A percentile compares a stretch with the other conserved stretches of the same genome.
Evolutionary conservation across 2,329 filamentous ascomycete genomes (phyloP).

Genomic region (Stagonosporopsis rhizophila): DNA sequence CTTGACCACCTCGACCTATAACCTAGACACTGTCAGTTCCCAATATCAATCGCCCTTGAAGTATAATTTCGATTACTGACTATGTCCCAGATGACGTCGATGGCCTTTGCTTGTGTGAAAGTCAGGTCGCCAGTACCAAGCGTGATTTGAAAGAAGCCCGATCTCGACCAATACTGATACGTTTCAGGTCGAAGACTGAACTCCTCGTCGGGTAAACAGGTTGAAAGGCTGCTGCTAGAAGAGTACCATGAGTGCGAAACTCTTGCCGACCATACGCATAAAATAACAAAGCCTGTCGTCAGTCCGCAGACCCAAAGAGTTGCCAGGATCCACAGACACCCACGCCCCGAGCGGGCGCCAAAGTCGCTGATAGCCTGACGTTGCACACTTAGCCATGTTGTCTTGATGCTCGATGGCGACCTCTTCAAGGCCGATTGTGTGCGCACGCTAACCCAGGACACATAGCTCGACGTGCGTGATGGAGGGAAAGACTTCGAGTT

Average conservation of each 20-base stretch:
- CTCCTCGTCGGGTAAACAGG: constrained; percentile 19
- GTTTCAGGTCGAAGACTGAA: constrained; percentile 10
- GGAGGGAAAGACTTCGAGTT: not conserved
- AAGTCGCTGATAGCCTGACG: constrained; percentile 6
- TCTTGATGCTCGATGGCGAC: constrained; percentile 2
- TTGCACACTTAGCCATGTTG: constrained; percentile 3
- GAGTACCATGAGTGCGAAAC: not conserved
- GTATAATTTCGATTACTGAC: constrained; percentile 12
- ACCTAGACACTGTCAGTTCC: constrained; percentile 9
- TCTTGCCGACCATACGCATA: not conserved
- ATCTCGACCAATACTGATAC: constrained; percentile 22
- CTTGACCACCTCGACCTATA: constrained; percentile 28
- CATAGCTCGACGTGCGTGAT: constrained; percentile 2
- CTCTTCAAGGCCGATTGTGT: constrained; percentile 2
- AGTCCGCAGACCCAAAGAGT: not conserved
- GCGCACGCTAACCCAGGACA: constrained; percentile 1
- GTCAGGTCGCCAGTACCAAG: constrained; percentile 20
- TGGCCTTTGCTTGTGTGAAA: constrained; percentile 28
- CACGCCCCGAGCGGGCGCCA: not conserved
- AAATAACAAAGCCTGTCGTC: not conserved
- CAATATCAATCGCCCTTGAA: not conserved
- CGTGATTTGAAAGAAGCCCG: constrained; percentile 32
- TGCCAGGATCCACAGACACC: constrained; percentile 1
- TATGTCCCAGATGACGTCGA: constrained; percentile 34
- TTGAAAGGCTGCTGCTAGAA: not conserved